Evolutionary conservation across 441 rosid genomes (phyloP).

Genomic region (Lagerstroemia fauriei): DNA sequence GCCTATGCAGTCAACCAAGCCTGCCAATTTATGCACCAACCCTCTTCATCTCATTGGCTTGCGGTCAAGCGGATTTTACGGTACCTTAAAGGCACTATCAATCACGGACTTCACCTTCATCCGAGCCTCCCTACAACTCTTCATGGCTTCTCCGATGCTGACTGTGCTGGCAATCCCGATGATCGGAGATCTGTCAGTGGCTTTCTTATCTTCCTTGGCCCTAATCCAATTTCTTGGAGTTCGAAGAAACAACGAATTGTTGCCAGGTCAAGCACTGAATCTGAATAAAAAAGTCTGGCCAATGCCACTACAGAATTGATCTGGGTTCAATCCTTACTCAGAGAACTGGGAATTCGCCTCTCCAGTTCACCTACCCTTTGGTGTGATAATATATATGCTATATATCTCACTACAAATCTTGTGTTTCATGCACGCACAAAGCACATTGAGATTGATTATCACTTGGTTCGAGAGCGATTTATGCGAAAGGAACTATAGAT

Average conservation of each 20-base stretch:
- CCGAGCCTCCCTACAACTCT: neutral
- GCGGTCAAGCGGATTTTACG: neutral
- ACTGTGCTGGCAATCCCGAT: neutral
- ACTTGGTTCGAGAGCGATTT: neutral
- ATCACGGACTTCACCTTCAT: neutral
- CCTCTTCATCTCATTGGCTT: neutral
- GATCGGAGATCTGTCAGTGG: neutral
- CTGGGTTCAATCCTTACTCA: too few species aligned
- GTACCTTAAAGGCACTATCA: neutral
- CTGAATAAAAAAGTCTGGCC: too few species aligned
- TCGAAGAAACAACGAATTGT: neutral
- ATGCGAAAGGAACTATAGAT: neutral
- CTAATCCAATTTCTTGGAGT: neutral
- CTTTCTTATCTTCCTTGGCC: neutral
- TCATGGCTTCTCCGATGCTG: neutral
- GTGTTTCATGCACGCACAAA: neutral
- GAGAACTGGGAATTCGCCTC: neutral
- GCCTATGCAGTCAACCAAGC: neutral
- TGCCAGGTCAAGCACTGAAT: neutral
- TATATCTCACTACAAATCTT: too few species aligned
- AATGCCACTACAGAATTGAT: too few species aligned
- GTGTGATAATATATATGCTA: neutral
- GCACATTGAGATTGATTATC: too few species aligned
- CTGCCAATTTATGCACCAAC: neutral
- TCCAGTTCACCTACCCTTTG: neutral